Conservation (phyloP, 192 early-diverging fungal genomes). For the Phlyctochytrium arcticum region DNA sequence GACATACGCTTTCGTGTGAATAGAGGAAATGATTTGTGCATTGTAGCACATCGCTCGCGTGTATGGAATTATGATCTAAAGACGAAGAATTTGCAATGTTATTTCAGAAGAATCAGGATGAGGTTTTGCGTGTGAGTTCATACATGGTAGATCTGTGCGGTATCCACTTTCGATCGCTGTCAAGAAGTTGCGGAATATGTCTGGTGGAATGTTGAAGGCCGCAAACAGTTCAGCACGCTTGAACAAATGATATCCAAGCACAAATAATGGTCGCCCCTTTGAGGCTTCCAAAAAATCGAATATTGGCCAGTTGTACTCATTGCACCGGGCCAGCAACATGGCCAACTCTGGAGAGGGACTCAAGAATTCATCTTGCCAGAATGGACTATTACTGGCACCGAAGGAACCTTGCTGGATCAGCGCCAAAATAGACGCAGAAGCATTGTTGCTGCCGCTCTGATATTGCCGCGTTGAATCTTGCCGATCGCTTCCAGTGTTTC, state of each 20-base stretch:
- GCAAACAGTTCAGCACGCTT: constrained; percentile 35
- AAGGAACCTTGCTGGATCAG: not conserved
- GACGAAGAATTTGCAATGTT: not conserved
- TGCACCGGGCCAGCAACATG: constrained; percentile 10
- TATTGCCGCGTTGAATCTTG: too few relatives aligned
- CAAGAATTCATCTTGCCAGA: not conserved
- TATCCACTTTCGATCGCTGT: constrained; percentile 43
- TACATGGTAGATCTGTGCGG: constrained; percentile 48
- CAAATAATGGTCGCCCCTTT: constrained; percentile 20
- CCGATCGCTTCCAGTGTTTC: not conserved
- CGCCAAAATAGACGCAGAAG: not conserved
- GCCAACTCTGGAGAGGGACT: constrained; percentile 19
- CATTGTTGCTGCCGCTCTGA: too few relatives aligned
- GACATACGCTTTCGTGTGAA: constrained; percentile 15
- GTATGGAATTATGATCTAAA: constrained; percentile 53
- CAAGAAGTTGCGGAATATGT: constrained; percentile 44
- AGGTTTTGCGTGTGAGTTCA: constrained; percentile 3
- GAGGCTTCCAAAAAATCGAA: constrained; percentile 39
- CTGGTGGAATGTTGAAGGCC: constrained; percentile 34
- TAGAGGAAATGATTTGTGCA: constrained; percentile 37
- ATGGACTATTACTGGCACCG: not conserved
- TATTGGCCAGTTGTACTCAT: constrained; percentile 43
- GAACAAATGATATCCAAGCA: constrained; percentile 38
- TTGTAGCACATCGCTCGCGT: constrained; percentile 56
- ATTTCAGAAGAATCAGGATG: not conserved